A percentile compares a stretch with the other conserved stretches of the same genome.
These are phyloP conservation scores for Lepiota venenata DNA, from an alignment of 768 basidiomycete genomes.

Conservation along the genomic window DNA sequence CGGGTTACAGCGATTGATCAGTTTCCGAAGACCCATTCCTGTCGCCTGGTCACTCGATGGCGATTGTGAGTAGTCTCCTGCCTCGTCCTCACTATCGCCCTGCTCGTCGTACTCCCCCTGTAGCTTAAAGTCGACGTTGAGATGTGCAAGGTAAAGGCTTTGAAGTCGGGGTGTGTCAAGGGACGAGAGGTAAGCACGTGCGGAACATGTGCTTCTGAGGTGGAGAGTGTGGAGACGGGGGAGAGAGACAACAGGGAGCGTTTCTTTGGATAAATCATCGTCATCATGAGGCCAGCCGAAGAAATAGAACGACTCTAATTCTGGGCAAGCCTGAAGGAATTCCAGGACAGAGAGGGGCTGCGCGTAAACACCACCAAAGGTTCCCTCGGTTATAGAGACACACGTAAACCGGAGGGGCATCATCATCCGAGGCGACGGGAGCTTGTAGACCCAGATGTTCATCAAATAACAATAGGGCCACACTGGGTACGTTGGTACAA, in stretches of 20 bases:
- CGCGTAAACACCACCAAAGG: conserved; percentile 30
- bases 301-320: conserved; percentile 55
- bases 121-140: conserved; percentile 61
- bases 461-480: conserved; percentile 32
- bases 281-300: conserved; percentile 51
- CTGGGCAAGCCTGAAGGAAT: conserved; percentile 60
- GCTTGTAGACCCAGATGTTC: conserved; percentile 43
- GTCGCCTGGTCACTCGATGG: conserved; percentile 76
- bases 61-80: conserved; percentile 70
- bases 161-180: conserved; percentile 58
- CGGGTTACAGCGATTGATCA: conserved; percentile 59
- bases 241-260: conserved; percentile 45
- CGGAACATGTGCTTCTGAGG: conserved; percentile 56
- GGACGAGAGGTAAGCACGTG: conserved; percentile 62
- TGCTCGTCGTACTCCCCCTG: conserved; percentile 38
- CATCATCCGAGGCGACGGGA: conserved; percentile 45
- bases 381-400: conserved; percentile 53
- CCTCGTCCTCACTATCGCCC: conserved; percentile 76
- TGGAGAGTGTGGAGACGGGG: conserved; percentile 56
- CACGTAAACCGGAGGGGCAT: conserved; percentile 52
- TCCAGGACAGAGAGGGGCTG: conserved; percentile 49
- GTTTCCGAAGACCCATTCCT: conserved; percentile 72
- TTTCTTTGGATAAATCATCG: conserved; percentile 21
- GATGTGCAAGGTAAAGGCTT: conserved; percentile 59
- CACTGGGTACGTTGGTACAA: conserved; percentile 28